Evolutionary conservation across 495 filamentous ascomycete species (phyloP).

Genomic region (Staphylotrichum tortipilum): DNA sequence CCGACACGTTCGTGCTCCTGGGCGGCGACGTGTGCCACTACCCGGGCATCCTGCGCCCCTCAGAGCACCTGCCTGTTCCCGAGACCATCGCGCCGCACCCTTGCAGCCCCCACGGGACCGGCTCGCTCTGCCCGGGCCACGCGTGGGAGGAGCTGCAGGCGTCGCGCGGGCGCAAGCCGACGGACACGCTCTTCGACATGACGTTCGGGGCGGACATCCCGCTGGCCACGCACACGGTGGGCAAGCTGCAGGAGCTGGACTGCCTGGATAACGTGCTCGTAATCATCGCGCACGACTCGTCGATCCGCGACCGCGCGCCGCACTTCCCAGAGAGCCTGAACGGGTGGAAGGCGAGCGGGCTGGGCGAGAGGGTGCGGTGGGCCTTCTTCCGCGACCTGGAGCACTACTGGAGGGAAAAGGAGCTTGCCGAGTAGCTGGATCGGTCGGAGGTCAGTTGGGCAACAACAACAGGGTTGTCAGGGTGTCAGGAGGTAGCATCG

Average conservation of each 20-base stretch:
- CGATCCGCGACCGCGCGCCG: conserved; percentile 30
- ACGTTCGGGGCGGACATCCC: conserved; percentile 20
- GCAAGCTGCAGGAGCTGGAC: conserved; percentile 38
- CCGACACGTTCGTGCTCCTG: conserved; percentile 43
- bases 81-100: conserved; percentile 27
- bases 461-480: too few species aligned
- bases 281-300: conserved; percentile 43
- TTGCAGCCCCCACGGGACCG: conserved; percentile 7
- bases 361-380: conserved; percentile 33
- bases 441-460: too few species aligned
- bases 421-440: neutral
- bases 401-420: conserved; percentile 11
- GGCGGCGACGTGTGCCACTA: conserved; percentile 48
- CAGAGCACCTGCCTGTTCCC: conserved; percentile 34
- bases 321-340: conserved; percentile 39
- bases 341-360: conserved; percentile 36
- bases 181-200: conserved; percentile 31
- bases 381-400: conserved; percentile 39
- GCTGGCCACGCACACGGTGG: conserved; percentile 28
- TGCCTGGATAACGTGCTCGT: conserved; percentile 41
- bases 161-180: conserved; percentile 12
- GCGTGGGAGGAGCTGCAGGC: conserved; percentile 21
- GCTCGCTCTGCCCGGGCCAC: conserved; percentile 13
- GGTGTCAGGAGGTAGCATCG: too few species aligned
- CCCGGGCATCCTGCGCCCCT: conserved; percentile 41